Percentiles rank a stretch among this genome's conserved stretches.
Evolutionary conservation across 1,284 basidiomycete species (phyloP).

Genomic region (Rhodotorula sp.): DNA sequence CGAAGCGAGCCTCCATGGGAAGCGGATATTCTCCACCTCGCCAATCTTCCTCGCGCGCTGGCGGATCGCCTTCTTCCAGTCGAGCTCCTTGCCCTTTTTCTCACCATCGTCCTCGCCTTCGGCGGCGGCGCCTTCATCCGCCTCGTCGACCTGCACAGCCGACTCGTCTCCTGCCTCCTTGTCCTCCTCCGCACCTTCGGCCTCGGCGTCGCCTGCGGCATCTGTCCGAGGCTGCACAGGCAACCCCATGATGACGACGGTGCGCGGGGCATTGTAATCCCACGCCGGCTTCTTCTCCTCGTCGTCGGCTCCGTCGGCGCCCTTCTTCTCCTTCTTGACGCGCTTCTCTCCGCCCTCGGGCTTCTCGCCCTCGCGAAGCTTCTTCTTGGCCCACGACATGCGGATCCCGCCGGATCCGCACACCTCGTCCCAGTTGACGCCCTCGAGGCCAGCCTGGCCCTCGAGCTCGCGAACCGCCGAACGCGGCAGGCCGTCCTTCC

Average conservation of each 20-base stretch:
- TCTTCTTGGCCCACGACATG: slow-evolving; percentile 67
- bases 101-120: background rate
- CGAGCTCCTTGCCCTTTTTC: slow-evolving; percentile 41
- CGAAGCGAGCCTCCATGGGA: slow-evolving; percentile 39
- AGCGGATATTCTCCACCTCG: slow-evolving; percentile 40
- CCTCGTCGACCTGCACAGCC: slow-evolving; percentile 39
- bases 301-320: slow-evolving; percentile 21
- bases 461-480: slow-evolving; percentile 38
- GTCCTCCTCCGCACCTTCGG: slow-evolving; percentile 27
- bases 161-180: slow-evolving; percentile 9
- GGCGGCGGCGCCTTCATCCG: slow-evolving; percentile 51
- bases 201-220: slow-evolving; percentile 30
- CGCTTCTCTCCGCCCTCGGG: slow-evolving; percentile 53
- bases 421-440: slow-evolving; percentile 52
- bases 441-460: slow-evolving; percentile 48
- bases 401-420: slow-evolving; percentile 66
- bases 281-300: slow-evolving; percentile 28
- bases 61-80: slow-evolving; percentile 69
- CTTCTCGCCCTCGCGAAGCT: slow-evolving; percentile 52
- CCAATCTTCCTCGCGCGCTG: slow-evolving; percentile 75
- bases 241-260: slow-evolving; percentile 35
- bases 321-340: slow-evolving; percentile 23
- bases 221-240: slow-evolving; percentile 28
- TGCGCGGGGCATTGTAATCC: slow-evolving; percentile 44
- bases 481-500: slow-evolving; percentile 53